phyloP scores from a whole-genome alignment of 2,329 filamentous ascomycete species.

The Domatiomyces catenatus region DNA sequence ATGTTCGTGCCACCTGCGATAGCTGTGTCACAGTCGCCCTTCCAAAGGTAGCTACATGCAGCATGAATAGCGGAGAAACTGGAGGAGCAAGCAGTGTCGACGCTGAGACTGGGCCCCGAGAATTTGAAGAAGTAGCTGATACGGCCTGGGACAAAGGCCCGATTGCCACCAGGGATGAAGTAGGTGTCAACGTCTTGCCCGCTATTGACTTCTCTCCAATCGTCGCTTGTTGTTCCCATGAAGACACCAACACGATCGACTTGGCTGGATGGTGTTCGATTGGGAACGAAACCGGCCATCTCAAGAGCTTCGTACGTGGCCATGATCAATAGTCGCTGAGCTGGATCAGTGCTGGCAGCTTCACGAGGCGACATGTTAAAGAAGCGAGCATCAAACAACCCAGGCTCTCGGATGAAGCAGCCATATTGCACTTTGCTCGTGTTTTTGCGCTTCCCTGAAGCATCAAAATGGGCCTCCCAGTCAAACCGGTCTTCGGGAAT shows the following conservation, averaged over 20 bases:
- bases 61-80: constrained; percentile 49
- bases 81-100: constrained; percentile 57
- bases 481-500: constrained; percentile 24
- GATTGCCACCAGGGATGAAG: constrained; percentile 16
- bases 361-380: constrained; percentile 25
- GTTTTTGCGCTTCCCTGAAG: constrained; percentile 22
- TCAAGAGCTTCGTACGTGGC: constrained; percentile 64
- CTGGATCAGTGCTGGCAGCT: constrained; percentile 32
- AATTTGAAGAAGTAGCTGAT: constrained; percentile 54
- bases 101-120: constrained; percentile 46
- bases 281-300: constrained; percentile 55
- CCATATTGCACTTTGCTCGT: constrained; percentile 21
- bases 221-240: constrained; percentile 33
- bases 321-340: constrained; percentile 37
- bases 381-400: constrained; percentile 25
- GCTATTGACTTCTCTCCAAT: constrained; percentile 17
- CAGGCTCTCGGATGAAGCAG: constrained; percentile 25
- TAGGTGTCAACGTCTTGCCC: constrained; percentile 18
- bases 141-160: constrained; percentile 18
- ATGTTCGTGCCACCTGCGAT: constrained; percentile 57
- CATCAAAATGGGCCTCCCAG: constrained; percentile 21
- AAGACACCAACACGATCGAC: constrained; percentile 46
- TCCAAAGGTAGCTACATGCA: constrained; percentile 50
- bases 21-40: constrained; percentile 56
- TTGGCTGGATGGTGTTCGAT: constrained; percentile 46